Evolutionary conservation across 2,329 filamentous ascomycete genomes (phyloP), one percentile per base, ranked within the genome.

Genomic region (Calonectria montana): DNA sequence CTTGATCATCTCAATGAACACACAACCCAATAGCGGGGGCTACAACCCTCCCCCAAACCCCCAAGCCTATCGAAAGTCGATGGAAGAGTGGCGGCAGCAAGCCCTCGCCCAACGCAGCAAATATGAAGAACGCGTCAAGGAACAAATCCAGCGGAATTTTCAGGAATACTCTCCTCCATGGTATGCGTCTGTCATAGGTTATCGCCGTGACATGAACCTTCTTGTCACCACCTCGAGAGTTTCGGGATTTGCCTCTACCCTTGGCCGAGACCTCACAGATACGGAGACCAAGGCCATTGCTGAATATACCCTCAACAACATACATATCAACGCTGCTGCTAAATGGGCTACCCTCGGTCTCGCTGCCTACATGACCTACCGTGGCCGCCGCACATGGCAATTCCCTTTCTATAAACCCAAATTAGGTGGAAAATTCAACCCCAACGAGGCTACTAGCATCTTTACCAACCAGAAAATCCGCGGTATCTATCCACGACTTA

Each of bases 281-380:
- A 70, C 75, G n/a, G 83, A 86, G 73, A 80, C 82, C 13, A 80
- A 80, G 45, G 82, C 81, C 29, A 74, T 86, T 45, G 76, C 80
- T 16, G 81, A 83, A 70, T 78, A 83, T 71, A 79, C 80, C 27
- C 70, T 82, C 55, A 76, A 75, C 31, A 80, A 79, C 64, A 77
- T 83, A 25, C 76, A 80, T 53, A 82, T 78, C 41, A 82, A 81
- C n/a, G 68, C 80, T 8, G 69, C 79, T 15, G 82, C 79, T 74
- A 77, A 78, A 64, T 74, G 77, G 70, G 77, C 81, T 21, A 72
- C 74, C 7, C 10, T 79, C 15, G 78, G 76, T 37, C 43, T 79
- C 21, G 78, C 78, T 15, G 78, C 72, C 21, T 80, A 78, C 41
- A 77, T 80, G 76, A 80, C 78, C 21, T 80, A 78, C 45, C 78